Conservation (phyloP, 2,329 filamentous ascomycete genomes). For the Aspergillus felis region DNA sequence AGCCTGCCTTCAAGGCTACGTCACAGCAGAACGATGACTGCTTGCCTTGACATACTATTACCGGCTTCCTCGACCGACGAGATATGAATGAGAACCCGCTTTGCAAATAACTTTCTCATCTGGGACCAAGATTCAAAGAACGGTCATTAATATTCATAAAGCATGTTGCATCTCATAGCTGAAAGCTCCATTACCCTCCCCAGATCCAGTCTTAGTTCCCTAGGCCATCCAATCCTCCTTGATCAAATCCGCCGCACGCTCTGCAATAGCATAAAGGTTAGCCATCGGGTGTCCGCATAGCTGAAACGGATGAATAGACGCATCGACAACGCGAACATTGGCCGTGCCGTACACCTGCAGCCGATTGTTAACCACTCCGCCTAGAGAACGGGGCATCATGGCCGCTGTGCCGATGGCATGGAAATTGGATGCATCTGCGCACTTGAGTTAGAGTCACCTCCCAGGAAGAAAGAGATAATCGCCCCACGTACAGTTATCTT, state of each 20-base stretch:
- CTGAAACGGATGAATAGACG: conserved; percentile 27
- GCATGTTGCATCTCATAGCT: neutral
- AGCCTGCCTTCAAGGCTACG: neutral
- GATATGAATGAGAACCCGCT: neutral
- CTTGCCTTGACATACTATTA: neutral
- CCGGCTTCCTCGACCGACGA: neutral
- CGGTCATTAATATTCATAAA: neutral
- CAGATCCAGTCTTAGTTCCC: neutral
- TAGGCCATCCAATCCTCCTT: neutral
- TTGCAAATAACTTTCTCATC: neutral
- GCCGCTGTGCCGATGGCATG: conserved; percentile 28
- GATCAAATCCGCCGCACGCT: conserved; percentile 3
- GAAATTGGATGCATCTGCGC: conserved; percentile 23
- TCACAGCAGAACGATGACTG: neutral
- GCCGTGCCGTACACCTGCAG: conserved; percentile 31
- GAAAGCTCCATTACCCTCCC: neutral
- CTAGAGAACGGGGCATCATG: conserved; percentile 29
- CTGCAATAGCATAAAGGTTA: conserved; percentile 29
- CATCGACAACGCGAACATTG: conserved; percentile 32
- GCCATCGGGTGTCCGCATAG: conserved; percentile 23
- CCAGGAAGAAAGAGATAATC: neutral
- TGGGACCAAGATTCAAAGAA: neutral
- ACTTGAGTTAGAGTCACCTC: neutral
- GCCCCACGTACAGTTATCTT: conserved; percentile 19
- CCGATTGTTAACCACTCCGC: conserved; percentile 31